A percentile compares a stretch with the other conserved stretches of the same genome.
These are phyloP conservation scores for Volvox africanus DNA, from an alignment of 139 green algal species.

Conservation along the genomic window DNA sequence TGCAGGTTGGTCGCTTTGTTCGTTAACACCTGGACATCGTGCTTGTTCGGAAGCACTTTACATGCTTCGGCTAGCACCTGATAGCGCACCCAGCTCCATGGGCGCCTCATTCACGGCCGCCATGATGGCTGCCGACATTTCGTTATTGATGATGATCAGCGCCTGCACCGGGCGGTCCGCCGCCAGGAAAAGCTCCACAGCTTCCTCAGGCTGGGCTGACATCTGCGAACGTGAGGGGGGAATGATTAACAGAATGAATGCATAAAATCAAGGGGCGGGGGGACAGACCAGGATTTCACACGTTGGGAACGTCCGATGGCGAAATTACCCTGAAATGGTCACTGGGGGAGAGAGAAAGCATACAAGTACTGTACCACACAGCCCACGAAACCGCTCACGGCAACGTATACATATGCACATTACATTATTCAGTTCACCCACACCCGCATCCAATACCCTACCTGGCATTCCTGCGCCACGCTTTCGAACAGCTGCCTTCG, in stretches of 20 bases:
- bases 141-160: conserved; percentile 79
- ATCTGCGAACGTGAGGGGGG: conserved; percentile 55
- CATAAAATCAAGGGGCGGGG: not conserved
- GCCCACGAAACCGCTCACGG: not conserved
- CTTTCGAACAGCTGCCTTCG: conserved; percentile 74
- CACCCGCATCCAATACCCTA: not conserved
- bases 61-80: not conserved
- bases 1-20: too few relatives aligned
- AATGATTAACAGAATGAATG: not conserved
- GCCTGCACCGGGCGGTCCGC: conserved; percentile 73
- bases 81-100: not conserved
- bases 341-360: not conserved
- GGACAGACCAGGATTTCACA: not conserved
- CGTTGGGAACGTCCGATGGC: too few relatives aligned
- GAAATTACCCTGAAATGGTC: too few relatives aligned
- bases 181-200: conserved; percentile 89
- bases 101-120: conserved; percentile 14
- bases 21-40: too few relatives aligned
- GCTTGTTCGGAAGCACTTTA: too few relatives aligned
- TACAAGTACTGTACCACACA: not conserved
- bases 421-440: not conserved
- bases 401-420: not conserved
- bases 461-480: conserved; percentile 83
- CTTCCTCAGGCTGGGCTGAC: conserved; percentile 73
- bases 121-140: conserved; percentile 66